Conservation (phyloP, 2,329 filamentous ascomycete genomes). For the Metarhizium sp. region DNA sequence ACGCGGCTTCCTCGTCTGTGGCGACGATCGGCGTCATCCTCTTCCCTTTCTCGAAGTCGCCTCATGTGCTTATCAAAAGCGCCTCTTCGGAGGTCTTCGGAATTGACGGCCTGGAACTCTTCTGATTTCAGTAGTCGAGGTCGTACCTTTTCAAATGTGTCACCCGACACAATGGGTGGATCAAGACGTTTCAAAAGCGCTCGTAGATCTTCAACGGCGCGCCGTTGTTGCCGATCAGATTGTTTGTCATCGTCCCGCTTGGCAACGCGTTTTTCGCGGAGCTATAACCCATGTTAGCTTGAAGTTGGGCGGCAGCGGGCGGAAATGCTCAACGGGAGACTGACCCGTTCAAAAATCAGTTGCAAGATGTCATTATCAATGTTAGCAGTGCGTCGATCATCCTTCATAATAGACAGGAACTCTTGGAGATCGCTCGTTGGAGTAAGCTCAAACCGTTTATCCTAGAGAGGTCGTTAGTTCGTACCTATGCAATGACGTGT, state of each 20-base stretch:
- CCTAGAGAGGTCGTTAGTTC: conserved; percentile 38
- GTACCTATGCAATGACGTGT: neutral
- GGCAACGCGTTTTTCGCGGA: conserved; percentile 78
- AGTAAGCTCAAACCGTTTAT: conserved; percentile 85
- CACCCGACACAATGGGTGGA: conserved; percentile 65
- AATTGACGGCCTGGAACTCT: conserved; percentile 74
- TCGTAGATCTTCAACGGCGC: conserved; percentile 74
- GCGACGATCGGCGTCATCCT: conserved; percentile 67
- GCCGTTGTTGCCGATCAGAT: conserved; percentile 75
- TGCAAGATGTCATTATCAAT: conserved; percentile 71
- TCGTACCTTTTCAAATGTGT: conserved; percentile 84
- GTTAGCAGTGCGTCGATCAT: conserved; percentile 80
- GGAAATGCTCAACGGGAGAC: conserved; percentile 12
- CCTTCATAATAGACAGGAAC: conserved; percentile 72
- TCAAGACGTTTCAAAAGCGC: conserved; percentile 84
- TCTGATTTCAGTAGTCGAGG: conserved; percentile 69
- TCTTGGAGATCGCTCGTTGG: conserved; percentile 81
- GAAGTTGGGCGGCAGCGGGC: neutral
- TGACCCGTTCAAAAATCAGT: conserved; percentile 74
- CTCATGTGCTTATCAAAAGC: conserved; percentile 91
- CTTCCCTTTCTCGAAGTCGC: conserved; percentile 83
- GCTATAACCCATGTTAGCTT: conserved; percentile 29
- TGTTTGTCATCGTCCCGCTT: conserved; percentile 79
- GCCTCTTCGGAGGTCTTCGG: conserved; percentile 71
- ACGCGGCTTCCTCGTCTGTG: conserved; percentile 49